Base-by-base conservation (phyloP, 1,284 basidiomycete species). In the Puccinia coronata region DNA sequence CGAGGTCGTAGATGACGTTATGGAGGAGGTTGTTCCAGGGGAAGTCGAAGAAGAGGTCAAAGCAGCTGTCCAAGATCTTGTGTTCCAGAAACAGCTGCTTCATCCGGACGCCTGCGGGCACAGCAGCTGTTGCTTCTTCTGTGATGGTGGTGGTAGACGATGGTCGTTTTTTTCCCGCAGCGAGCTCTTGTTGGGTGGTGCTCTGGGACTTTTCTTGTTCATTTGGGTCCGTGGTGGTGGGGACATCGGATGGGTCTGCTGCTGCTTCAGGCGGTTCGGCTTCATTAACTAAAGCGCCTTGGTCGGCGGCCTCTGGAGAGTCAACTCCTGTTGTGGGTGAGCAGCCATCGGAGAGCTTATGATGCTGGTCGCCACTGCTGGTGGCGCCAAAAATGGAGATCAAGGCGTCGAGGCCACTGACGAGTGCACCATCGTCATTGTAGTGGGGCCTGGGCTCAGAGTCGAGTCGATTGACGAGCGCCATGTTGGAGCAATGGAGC, bases 1-100 rank as follows among this genome's bases (percentile, higher is more conserved):
- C 89, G 71, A 98, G 89, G 86, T 99, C 97, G 86, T 99, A 99
- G 23, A 98, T 95, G 20, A 96, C 92, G 84, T 95, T 96, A 86
- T 99, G 97, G 59, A 99, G 87, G 86, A 99, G 98, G 86, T 99
- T 98, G 88, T 99, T 98, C 92, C 94, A 95, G 0, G 95, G 95
- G 84, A 92, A 97, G 82, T 93, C 91, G 86, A 98, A 98, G 88
- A 99, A 98, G 55, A 98, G 88, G 84, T 95, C 92, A 92, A 94
- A 82, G 41, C 80, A 77, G 5, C 91, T 91, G 0, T 90, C 89
- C 51, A 95, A 87, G 0, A 96, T 90, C 71, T 90, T 89, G 59
- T 91, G 88, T 31, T 93, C 89, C 82, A 95, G 86, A 84, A 94
- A 93, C 75, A 89, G 87, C 82, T 89, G 89, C 87, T 96, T 97